Evolutionary conservation across 1,284 basidiomycete genomes (phyloP), one percentile per base, ranked within the genome.

Genomic region (Melampsora larici-populina): DNA sequence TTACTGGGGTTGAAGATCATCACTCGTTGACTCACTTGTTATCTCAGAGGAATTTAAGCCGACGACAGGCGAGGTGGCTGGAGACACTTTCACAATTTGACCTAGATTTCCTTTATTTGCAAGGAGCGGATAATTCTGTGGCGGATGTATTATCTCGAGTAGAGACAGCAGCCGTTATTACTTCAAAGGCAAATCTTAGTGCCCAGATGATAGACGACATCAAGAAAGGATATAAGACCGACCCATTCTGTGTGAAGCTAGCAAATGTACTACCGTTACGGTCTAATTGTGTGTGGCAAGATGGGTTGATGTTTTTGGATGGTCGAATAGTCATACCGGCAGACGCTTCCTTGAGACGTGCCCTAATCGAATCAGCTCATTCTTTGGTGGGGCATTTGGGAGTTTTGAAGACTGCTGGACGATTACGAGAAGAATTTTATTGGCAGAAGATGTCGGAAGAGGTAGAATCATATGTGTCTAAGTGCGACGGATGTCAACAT

Each of bases 1-100:
- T 51, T 79, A 18, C 46, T 76, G 0, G 85, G 85, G 0, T 60
- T 78, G 0, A 80, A 73, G 85, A 87, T 77, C 86, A 88, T 75
- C 63, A 80, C 0, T 86, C 84, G 0, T 80, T 87, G 0, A 81
- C 86, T 46, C 82, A 84, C 72, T 86, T 87, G 62, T 80, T 87
- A 0, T 85, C 84, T 0, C 66, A 80, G 0, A 68, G 82, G 0
- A 87, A 76, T n/a, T n/a, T n/a, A n/a, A n/a, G n/a, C n/a, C n/a
- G n/a, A n/a, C n/a, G n/a, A n/a, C n/a, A n/a, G n/a, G n/a, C n/a
- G n/a, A n/a, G n/a, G n/a, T n/a, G n/a, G n/a, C n/a, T n/a, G n/a
- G n/a, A n/a, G n/a, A n/a, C 33, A 3, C n/a, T 64, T 3, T 24
- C 29, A 6, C 18, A 64, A 24, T 64, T 64, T 33, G 62, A 64